Evolutionary conservation across 352 stramenopile species (phyloP).

Genomic region (Pythium phragmitis): DNA sequence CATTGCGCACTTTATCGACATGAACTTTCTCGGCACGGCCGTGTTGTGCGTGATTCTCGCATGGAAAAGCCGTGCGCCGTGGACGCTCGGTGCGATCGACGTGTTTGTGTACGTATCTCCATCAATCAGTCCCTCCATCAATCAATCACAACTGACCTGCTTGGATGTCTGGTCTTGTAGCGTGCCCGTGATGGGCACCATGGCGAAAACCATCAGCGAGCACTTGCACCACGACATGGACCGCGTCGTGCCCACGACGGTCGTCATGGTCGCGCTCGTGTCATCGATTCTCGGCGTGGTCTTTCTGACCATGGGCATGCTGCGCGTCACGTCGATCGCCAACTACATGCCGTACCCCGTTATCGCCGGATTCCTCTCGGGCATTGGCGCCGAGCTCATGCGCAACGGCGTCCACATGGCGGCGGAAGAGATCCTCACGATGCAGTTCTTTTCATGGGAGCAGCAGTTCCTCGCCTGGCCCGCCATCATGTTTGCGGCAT

Average conservation of each 20-base stretch:
- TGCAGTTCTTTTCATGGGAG: constrained; percentile 53
- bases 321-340: constrained; percentile 71
- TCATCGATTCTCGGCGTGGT: constrained; percentile 61
- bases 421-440: constrained; percentile 49
- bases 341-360: constrained; percentile 87
- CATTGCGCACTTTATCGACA: constrained; percentile 82
- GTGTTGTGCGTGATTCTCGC: constrained; percentile 68
- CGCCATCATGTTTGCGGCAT: constrained; percentile 51
- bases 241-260: constrained; percentile 59
- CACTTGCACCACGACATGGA: constrained; percentile 61
- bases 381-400: constrained; percentile 74
- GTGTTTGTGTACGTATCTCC: constrained; percentile 60
- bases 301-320: constrained; percentile 69
- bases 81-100: constrained; percentile 75
- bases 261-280: constrained; percentile 72
- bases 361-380: constrained; percentile 78
- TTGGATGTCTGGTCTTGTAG: constrained; percentile 20
- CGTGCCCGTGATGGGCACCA: constrained; percentile 70
- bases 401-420: constrained; percentile 84
- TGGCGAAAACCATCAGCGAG: constrained; percentile 66
- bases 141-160: not conserved
- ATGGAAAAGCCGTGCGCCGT: constrained; percentile 73
- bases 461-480: constrained; percentile 58
- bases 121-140: too few relatives aligned
- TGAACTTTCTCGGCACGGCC: constrained; percentile 75